These are phyloP conservation scores for Hyphopichia pseudoburtonii DNA, from an alignment of 1,139 yeast genomes.

Conservation along the genomic window DNA sequence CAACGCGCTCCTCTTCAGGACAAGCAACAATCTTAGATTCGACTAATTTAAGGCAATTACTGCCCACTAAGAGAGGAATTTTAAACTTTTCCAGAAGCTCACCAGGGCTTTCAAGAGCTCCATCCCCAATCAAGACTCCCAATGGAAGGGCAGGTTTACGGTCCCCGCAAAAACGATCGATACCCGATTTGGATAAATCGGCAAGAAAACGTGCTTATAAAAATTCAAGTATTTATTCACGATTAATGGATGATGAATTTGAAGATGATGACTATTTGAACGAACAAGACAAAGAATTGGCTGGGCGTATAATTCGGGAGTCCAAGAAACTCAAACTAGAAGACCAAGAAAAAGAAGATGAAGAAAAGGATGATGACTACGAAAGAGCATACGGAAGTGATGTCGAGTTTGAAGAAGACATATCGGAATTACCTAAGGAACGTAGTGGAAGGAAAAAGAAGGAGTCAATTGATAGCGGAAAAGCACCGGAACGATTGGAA, in stretches of 20 bases:
- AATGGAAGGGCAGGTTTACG: conserved; percentile 47
- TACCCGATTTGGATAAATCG: conserved; percentile 43
- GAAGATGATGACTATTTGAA: conserved; percentile 27
- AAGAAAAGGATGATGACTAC: conserved; percentile 8
- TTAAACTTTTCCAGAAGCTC: background rate
- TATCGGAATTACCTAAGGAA: conserved; percentile 9
- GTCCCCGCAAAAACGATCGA: conserved; percentile 44
- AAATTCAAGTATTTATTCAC: conserved; percentile 25
- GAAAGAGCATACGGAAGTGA: conserved; percentile 26
- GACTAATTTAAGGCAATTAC: background rate
- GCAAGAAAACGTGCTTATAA: conserved; percentile 52
- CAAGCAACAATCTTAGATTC: background rate
- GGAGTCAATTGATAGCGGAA: too few relatives aligned
- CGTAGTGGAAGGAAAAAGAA: conserved; percentile 2
- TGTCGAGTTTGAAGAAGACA: conserved; percentile 33
- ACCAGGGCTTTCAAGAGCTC: conserved; percentile 7
- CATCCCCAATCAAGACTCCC: conserved; percentile 35
- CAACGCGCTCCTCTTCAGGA: background rate
- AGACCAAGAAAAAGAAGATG: conserved; percentile 8
- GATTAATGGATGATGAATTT: conserved; percentile 27
- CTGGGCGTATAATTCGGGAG: conserved; percentile 39
- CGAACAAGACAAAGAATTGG: conserved; percentile 43
- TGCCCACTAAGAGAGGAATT: conserved; percentile 1
- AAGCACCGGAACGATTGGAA: too few relatives aligned
- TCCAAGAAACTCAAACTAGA: conserved; percentile 13